Evolutionary conservation across 2,329 filamentous ascomycete species (phyloP), one percentile per base, ranked within the genome.

Genomic region (Scedosporium minutisporum): DNA sequence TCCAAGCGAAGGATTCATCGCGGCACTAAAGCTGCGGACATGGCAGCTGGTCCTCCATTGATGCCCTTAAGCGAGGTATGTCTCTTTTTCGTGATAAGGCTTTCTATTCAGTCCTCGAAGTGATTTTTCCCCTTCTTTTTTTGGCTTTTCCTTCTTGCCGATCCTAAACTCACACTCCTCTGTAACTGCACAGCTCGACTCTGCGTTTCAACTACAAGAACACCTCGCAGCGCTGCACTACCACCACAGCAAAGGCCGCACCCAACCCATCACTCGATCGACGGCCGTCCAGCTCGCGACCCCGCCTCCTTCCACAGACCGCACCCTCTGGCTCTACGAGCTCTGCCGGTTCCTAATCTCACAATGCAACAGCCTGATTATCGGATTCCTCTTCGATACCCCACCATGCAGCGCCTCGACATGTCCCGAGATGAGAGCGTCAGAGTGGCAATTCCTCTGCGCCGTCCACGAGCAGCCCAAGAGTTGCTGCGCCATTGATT

Each of bases 371-470:
- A 87, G 87, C 66, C 84, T 99, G 63, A 90, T 97, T 67, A 87
- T 96, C 64, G 91, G 91, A 66, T 93, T 99, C 70, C 91, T 99
- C 69, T 90, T 92, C 72, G 95, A 97, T 75, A 83, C 82, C 53
- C 93, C 93, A 6, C 88, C 93, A 3, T 99, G 95, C 77, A 96
- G 91, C 64, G 85, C 90, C 14, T 81, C 82, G 66, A 97, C 95
- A 1, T 99, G 95, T 71, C 92, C 93, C 38, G 95, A 99, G 77
- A 99, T 99, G 95, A 92, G 95, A 71, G 95, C 95, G 2, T 95
- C 90, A 33, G 93, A 99, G 78, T 99, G 95, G 95, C 95, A 99
- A 77, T 99, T 97, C 71, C 85, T 99, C 58, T 99, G 95, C 77
- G 95, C 95, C 60, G 95, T 97, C 3, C 95, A 99, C 73, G 93